A percentile compares a stretch with the other conserved stretches of the same genome.
phyloP scores from a whole-genome alignment of 768 basidiomycete species.

The Sporobolomyces roseus region DNA sequence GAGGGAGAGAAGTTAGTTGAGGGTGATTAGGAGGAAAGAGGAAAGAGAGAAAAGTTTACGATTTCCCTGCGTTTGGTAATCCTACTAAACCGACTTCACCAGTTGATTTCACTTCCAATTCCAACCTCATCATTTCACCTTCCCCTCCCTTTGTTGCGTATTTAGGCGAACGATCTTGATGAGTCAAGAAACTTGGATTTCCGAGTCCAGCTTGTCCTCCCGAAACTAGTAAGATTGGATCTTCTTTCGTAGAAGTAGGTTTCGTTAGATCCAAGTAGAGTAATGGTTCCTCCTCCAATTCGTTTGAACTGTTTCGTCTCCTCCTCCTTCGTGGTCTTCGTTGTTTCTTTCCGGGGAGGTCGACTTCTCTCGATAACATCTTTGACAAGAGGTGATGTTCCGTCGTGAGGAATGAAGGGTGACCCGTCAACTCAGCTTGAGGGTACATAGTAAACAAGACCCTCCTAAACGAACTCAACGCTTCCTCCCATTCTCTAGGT shows the following conservation, averaged over 20 bases:
- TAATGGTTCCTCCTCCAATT: slow-evolving; percentile 12
- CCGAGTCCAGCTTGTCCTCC: slow-evolving; percentile 82
- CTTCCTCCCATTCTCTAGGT: slow-evolving; percentile 20
- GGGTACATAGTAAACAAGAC: slow-evolving; percentile 40
- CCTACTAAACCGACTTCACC: slow-evolving; percentile 96
- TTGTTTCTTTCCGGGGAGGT: slow-evolving; percentile 16
- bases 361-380: slow-evolving; percentile 29
- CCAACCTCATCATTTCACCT: slow-evolving; percentile 74
- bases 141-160: slow-evolving; percentile 73
- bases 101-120: slow-evolving; percentile 84
- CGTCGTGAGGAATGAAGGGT: slow-evolving; percentile 36
- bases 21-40: too few species aligned
- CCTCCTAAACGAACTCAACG: slow-evolving; percentile 23
- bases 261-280: slow-evolving; percentile 56
- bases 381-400: slow-evolving; percentile 37
- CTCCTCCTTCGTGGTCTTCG: slow-evolving; percentile 11
- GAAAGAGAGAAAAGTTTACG: slow-evolving; percentile 26
- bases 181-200: slow-evolving; percentile 77
- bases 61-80: slow-evolving; percentile 80
- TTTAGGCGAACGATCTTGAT: slow-evolving; percentile 67
- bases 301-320: not conserved
- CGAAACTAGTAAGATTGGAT: slow-evolving; percentile 41
- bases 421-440: slow-evolving; percentile 28
- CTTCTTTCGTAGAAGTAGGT: slow-evolving; percentile 23
- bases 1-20: too few species aligned